Evolutionary conservation across 2,329 filamentous ascomycete genomes (phyloP).

Genomic region (Xylariales sp.): DNA sequence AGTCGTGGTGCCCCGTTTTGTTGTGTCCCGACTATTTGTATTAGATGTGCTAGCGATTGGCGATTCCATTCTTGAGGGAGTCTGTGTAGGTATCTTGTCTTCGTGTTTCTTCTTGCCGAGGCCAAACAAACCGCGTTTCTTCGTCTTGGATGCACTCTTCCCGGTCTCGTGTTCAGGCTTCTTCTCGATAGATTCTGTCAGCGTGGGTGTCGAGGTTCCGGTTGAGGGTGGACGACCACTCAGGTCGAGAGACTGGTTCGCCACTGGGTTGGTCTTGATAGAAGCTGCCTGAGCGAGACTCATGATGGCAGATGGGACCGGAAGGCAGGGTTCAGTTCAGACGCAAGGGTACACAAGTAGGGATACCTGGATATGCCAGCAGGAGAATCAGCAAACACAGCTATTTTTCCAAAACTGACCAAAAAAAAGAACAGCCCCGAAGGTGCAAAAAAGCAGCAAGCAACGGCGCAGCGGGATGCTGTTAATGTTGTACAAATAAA

Average conservation of each 20-base stretch:
- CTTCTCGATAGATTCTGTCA: constrained; percentile 43
- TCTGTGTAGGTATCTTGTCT: constrained; percentile 53
- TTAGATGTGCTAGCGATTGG: constrained; percentile 50
- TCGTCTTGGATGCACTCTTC: constrained; percentile 55
- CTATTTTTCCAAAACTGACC: constrained; percentile 37
- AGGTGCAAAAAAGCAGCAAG: constrained; percentile 17
- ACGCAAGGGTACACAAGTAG: constrained; percentile 36
- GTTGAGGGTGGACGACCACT: constrained; percentile 41
- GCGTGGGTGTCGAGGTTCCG: constrained; percentile 51
- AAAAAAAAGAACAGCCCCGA: constrained; percentile 39
- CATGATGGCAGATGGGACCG: constrained; percentile 42
- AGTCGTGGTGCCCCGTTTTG: constrained; percentile 53
- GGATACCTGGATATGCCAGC: constrained; percentile 41
- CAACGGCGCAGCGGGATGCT: constrained; percentile 15
- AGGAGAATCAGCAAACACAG: constrained; percentile 45
- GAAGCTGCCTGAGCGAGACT: constrained; percentile 49
- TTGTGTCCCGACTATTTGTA: constrained; percentile 50
- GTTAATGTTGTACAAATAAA: constrained; percentile 18
- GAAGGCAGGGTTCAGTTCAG: constrained; percentile 13
- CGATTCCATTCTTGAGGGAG: constrained; percentile 47
- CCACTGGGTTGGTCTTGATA: constrained; percentile 45
- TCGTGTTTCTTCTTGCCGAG: constrained; percentile 72
- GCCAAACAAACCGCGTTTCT: constrained; percentile 70
- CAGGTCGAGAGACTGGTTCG: constrained; percentile 36
- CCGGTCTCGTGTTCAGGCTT: constrained; percentile 45